A percentile compares a stretch with the other conserved stretches of the same genome.
Conservation (phyloP, 768 basidiomycete genomes). For the Daedalea quercina region DNA sequence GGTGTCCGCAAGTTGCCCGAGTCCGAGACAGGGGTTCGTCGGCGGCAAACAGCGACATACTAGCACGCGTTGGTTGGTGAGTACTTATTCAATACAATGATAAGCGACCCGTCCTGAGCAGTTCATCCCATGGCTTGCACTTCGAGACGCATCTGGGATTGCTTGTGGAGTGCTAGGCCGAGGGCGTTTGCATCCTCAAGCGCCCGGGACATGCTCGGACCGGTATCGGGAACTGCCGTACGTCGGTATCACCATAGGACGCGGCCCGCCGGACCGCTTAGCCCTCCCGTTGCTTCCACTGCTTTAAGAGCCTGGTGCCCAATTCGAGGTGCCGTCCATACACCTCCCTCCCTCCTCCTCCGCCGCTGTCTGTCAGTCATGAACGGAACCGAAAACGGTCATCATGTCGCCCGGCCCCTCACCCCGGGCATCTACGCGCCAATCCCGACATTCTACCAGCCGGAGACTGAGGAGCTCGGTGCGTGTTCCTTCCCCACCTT, state of each 20-base stretch:
- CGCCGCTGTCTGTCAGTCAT: not conserved
- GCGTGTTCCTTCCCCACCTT: slow-evolving; percentile 19
- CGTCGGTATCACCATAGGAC: not conserved
- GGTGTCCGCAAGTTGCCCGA: not conserved
- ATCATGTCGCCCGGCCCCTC: slow-evolving; percentile 41
- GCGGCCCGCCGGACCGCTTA: slow-evolving; percentile 3
- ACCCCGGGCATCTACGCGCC: slow-evolving; percentile 79
- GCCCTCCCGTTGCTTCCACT: not conserved
- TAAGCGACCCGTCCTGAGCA: no score
- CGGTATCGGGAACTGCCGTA: not conserved
- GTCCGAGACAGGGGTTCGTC: no score
- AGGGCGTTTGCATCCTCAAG: not conserved
- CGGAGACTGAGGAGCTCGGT: slow-evolving; percentile 79
- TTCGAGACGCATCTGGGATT: not conserved
- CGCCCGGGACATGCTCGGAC: not conserved
- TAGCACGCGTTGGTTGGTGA: no score
- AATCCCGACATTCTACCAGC: slow-evolving; percentile 79
- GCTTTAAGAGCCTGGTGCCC: not conserved
- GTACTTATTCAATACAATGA: no score
- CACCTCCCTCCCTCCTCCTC: not conserved
- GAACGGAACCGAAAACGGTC: slow-evolving; percentile 6
- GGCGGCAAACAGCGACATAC: no score
- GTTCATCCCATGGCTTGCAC: no score
- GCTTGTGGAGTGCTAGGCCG: not conserved
- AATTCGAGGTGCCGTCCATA: not conserved